Base-by-base conservation (phyloP, 345 rosid genomes). In the Salix suchowensis region DNA sequence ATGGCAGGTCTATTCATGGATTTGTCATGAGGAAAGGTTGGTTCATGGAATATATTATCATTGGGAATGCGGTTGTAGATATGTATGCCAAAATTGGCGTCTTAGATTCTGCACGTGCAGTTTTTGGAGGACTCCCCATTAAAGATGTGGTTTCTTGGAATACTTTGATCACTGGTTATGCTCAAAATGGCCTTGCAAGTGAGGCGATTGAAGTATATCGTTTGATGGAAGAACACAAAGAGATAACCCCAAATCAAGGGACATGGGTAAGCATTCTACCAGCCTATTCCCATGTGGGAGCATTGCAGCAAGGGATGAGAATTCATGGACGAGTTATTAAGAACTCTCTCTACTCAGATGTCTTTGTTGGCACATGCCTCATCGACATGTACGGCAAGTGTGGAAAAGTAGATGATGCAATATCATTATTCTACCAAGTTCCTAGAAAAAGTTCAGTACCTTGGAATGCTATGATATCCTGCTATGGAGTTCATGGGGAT, bases 391-490 rank as follows among this genome's bases (percentile, higher is more conserved):
- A 94, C 71, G 90, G 89, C 11, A 92, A 92, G 79, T 94, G 98
- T 81, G 98, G 98, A 74, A 91, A 86, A 36, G 73, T 92, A 74
- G 78, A 69, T 60, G 86, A 86, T 13, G 96, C 98, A 48, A 82
- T 90, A 81, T 82, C 72, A 77, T 85, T 91, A 70, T 92, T 94
- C 67, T 84, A 89, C 71, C 76, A 80, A 87, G 90, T 94, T 90
- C 74, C 86, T 5, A 86, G 85, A 73, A 82, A 85, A 78, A 91
- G 87, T 67, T 92, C 90, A 50, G 89, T 92, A 0, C 90, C 93
- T n/a, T 94, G 98, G 98, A 94, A 94, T 69, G 88, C 92, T 37
- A 87, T 94, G 90, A 89, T 94, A 54, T 94, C 91, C 79, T 94
- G 94, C 73, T 91, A 89, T 42, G 97, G 92, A 61, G 88, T 96